These are phyloP conservation scores for Clohesyomyces aquaticus DNA, from an alignment of 495 filamentous ascomycete genomes.

Conservation along the genomic window DNA sequence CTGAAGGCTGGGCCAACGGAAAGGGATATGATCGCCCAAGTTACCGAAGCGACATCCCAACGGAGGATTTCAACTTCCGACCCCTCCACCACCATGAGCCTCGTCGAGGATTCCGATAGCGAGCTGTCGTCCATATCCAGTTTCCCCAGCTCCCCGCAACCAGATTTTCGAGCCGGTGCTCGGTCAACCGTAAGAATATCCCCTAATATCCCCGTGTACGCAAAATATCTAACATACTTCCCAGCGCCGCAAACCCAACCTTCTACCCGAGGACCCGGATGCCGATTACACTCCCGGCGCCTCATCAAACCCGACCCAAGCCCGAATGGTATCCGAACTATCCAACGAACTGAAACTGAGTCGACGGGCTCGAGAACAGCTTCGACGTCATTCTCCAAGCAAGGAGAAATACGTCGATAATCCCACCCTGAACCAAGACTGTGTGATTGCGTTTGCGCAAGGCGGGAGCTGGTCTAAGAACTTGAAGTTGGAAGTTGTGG, in stretches of 20 bases:
- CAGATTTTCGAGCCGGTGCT: not conserved
- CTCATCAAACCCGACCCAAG: not conserved
- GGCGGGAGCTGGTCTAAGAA: not conserved
- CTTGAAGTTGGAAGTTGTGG: not conserved
- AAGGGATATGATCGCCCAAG: too few species aligned
- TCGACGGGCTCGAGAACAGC: not conserved
- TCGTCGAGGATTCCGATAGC: not conserved
- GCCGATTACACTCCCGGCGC: not conserved
- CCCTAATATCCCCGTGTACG: not conserved
- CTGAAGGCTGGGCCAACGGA: too few species aligned
- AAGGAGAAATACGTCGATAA: conserved; percentile 22
- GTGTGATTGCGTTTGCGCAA: conserved; percentile 46
- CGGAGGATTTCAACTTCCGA: too few species aligned
- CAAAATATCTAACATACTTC: not conserved
- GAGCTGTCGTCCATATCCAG: not conserved
- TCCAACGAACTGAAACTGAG: too few species aligned
- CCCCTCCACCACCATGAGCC: not conserved
- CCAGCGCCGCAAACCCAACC: not conserved
- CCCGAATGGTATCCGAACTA: too few species aligned
- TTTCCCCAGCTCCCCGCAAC: not conserved
- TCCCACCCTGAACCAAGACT: conserved; percentile 43
- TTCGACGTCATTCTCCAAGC: not conserved
- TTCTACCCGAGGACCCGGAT: not conserved
- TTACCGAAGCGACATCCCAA: too few species aligned
- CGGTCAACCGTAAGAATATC: not conserved